Evolutionary conservation across 352 stramenopile genomes (phyloP).

Genomic region (Pythium oligandrum): DNA sequence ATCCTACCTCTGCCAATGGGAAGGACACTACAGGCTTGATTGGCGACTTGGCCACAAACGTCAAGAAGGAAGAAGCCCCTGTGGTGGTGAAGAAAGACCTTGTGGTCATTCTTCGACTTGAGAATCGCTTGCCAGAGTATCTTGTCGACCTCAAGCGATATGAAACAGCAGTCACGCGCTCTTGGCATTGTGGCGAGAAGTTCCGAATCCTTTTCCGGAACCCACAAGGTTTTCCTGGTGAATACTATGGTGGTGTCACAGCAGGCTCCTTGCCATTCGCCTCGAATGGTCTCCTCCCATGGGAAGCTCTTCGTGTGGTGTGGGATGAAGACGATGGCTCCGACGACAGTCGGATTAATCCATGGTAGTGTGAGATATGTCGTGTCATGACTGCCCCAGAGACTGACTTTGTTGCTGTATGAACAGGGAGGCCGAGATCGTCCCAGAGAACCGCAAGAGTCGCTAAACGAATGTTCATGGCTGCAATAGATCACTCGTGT

Average conservation of each 20-base stretch:
- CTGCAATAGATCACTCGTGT: no score
- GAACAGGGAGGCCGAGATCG: slow-evolving; percentile 47
- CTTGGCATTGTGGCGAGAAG: slow-evolving; percentile 59
- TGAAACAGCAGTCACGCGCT: slow-evolving; percentile 40
- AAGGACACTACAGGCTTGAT: slow-evolving; percentile 2
- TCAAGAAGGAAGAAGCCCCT: slow-evolving; percentile 1
- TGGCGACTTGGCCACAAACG: neutral
- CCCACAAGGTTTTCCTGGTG: slow-evolving; percentile 51
- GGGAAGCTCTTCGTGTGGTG: slow-evolving; percentile 73
- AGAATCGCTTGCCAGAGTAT: slow-evolving; percentile 76
- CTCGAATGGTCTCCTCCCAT: slow-evolving; percentile 59
- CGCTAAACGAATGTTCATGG: neutral
- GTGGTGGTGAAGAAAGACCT: slow-evolving; percentile 14
- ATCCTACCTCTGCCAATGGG: slow-evolving; percentile 1
- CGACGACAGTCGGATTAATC: slow-evolving; percentile 79
- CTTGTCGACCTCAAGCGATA: slow-evolving; percentile 73
- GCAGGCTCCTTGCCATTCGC: slow-evolving; percentile 63
- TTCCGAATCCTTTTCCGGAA: slow-evolving; percentile 81
- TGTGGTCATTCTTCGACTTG: slow-evolving; percentile 65
- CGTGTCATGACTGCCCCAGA: slow-evolving; percentile 1
- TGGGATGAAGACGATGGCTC: slow-evolving; percentile 85
- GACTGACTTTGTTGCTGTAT: slow-evolving; percentile 8
- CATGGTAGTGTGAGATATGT: slow-evolving; percentile 40
- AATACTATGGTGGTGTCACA: slow-evolving; percentile 68
- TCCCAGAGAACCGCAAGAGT: slow-evolving; percentile 13